Base-by-base conservation (phyloP, 2,329 filamentous ascomycete species). In the Elsinoe perseae region DNA sequence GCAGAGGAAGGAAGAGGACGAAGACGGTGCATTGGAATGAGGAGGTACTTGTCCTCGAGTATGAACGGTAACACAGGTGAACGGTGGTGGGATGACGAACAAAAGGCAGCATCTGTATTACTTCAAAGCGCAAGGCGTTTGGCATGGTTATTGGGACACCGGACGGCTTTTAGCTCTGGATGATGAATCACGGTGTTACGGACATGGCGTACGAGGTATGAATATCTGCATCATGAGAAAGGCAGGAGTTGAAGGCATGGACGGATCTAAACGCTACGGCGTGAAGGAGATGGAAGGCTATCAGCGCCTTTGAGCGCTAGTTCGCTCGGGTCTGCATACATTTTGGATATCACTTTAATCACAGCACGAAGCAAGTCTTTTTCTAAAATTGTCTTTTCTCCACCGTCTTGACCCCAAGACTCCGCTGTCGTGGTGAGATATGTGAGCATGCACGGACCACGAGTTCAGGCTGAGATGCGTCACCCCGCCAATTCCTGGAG, bases 1-100 rank as follows among this genome's bases (percentile, higher is more conserved):
- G 53, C 2, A 42, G 53, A 18, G 40, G 40, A 14, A 43, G 52
- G 52, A 56, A 56, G 40, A 42, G 53, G 28, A 27, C 27, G 10
- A 56, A 56, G 40, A 36, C 21, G 14, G 53, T 56, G 6, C 38
- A 44, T 25, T 56, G 53, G 53, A 48, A 56, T 20, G 53, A 56
- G 28, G 38, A 56, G 28, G 53, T 56, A 3, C 27, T 46, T 7
- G 53, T 56, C 10, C 20, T 56, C 18, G 53, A 56, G 53, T 56
- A 56, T n/a, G 53, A 56, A 42, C 53, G 53, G 25, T 56, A 21
- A 44, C 20, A 42, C 10, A 20, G 38, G 36, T 9, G 18, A 23
- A 42, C 21, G 38, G 38, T 42, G 38, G 38, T 42, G 38, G 14
- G 38, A 21, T 42, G 38, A 21, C 38, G 38, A 42, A 10, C 9